Evolutionary conservation across 2,329 filamentous ascomycete species (phyloP).

Genomic region (Cryphonectria radicalis): DNA sequence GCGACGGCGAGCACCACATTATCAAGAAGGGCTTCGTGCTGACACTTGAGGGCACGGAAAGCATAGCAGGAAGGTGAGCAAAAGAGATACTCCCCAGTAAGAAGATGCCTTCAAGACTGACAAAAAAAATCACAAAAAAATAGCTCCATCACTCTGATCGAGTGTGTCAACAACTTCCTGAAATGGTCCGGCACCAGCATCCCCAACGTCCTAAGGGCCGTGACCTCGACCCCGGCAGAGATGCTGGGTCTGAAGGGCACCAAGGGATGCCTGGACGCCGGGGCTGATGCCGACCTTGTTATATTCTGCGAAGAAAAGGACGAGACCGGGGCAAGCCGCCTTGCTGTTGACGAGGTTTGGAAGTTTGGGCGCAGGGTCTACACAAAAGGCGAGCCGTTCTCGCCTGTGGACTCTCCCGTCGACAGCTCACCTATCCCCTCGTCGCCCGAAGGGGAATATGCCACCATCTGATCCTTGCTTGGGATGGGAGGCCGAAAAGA

Average conservation of each 20-base stretch:
- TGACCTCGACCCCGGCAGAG: constrained; percentile 75
- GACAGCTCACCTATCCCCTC: constrained; percentile 23
- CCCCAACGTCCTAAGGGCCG: constrained; percentile 70
- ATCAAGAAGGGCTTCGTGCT: constrained; percentile 74
- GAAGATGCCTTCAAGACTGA: constrained; percentile 7
- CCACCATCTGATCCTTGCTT: not conserved
- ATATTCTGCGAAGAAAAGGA: constrained; percentile 63
- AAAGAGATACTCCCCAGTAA: not conserved
- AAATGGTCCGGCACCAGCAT: constrained; percentile 72
- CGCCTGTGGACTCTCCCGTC: constrained; percentile 26
- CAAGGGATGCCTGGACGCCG: constrained; percentile 69
- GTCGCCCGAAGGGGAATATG: constrained; percentile 20
- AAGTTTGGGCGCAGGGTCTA: constrained; percentile 70
- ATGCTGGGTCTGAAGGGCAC: constrained; percentile 71
- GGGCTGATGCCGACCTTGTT: constrained; percentile 71
- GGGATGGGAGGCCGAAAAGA: not conserved
- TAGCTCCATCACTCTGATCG: constrained; percentile 73
- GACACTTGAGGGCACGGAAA: constrained; percentile 76
- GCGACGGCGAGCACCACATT: constrained; percentile 59
- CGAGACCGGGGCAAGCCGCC: constrained; percentile 48
- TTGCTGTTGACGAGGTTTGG: constrained; percentile 78
- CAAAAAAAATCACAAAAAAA: not conserved
- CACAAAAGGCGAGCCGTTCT: constrained; percentile 29
- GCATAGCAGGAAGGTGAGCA: constrained; percentile 74
- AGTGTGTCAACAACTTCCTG: constrained; percentile 82